Evolutionary conservation across 345 rosid genomes (phyloP).

Genomic region (Crucihimalaya himalaica): DNA sequence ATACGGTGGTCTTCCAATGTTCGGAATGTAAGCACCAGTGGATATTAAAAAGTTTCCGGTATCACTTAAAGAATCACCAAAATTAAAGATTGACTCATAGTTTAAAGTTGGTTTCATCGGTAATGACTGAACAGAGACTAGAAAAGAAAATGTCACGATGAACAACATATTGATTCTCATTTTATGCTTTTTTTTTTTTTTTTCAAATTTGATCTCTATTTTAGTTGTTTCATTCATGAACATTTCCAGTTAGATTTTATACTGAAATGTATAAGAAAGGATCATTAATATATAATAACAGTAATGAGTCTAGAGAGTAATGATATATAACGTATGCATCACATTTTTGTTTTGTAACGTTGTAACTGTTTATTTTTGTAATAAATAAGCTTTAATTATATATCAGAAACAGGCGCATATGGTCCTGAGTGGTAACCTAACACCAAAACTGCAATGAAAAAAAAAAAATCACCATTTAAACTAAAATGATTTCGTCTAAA

Average conservation of each 20-base stretch:
- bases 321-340: not conserved
- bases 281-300: not conserved
- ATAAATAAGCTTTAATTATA: not conserved
- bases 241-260: not conserved
- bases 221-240: not conserved
- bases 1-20: constrained; percentile 57
- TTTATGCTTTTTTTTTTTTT: not conserved
- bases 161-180: constrained; percentile 22
- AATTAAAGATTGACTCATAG: constrained; percentile 69
- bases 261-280: not conserved
- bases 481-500: too few species aligned
- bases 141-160: constrained; percentile 16
- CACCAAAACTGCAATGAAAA: too few species aligned
- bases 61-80: constrained; percentile 83
- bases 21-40: constrained; percentile 44
- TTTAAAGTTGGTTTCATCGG: constrained; percentile 23
- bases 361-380: not conserved
- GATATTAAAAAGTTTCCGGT: constrained; percentile 68
- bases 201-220: not conserved
- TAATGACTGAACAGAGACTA: constrained; percentile 9
- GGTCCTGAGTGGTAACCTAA: too few species aligned
- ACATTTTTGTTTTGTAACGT: not conserved
- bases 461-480: too few species aligned
- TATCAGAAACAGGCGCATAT: not conserved
- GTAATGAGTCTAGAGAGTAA: not conserved